Conservation (phyloP, 1,284 basidiomycete genomes). For the Cryptococcus floricola region DNA sequence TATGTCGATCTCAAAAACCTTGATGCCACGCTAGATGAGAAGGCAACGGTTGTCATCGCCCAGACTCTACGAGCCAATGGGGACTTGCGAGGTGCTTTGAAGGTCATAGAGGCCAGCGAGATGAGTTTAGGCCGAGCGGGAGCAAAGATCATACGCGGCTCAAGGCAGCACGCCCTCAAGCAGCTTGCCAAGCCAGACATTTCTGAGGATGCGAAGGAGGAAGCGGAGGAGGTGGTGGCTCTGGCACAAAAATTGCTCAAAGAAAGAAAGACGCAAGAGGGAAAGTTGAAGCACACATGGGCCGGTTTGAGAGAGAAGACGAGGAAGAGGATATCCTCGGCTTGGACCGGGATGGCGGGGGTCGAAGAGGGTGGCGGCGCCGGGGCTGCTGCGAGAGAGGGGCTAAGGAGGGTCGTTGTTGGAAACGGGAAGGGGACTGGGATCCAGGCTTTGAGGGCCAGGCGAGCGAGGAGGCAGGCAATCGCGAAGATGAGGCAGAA, state of each 20-base stretch:
- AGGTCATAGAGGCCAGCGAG: background rate
- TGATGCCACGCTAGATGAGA: conserved; percentile 8
- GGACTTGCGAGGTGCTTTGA: conserved; percentile 7
- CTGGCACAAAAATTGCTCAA: background rate
- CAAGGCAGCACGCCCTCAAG: conserved; percentile 5
- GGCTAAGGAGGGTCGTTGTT: background rate
- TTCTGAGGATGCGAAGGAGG: background rate
- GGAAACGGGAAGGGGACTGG: background rate
- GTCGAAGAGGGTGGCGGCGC: background rate
- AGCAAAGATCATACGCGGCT: conserved; percentile 4
- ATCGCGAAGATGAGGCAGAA: background rate
- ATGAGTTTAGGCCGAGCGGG: conserved; percentile 1
- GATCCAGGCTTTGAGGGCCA: background rate
- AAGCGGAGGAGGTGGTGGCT: background rate
- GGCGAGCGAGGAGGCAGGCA: background rate
- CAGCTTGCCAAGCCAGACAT: background rate
- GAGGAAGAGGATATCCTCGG: background rate
- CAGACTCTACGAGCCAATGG: conserved; percentile 11
- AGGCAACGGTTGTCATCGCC: conserved; percentile 7
- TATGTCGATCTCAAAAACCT: conserved; percentile 11
- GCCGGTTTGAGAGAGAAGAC: background rate
- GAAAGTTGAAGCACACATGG: background rate
- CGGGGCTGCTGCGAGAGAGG: background rate
- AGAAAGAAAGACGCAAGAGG: background rate
- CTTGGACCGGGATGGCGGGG: background rate